These are phyloP conservation scores for Trametes villosa DNA, from an alignment of 768 basidiomycete genomes.

Conservation along the genomic window DNA sequence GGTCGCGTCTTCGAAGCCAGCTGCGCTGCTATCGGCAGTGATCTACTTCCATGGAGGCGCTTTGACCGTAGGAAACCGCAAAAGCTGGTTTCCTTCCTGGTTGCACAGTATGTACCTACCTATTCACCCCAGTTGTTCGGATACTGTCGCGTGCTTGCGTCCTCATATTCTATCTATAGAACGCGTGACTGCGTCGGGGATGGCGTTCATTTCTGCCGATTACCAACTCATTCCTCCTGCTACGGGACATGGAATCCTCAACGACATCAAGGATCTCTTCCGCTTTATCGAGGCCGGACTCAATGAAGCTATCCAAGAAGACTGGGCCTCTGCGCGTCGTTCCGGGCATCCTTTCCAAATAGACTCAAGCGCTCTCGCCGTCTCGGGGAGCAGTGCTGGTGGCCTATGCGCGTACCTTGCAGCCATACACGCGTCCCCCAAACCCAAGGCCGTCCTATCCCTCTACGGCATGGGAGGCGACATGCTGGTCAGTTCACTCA, in stretches of 20 bases:
- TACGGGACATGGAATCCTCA: constrained; percentile 59
- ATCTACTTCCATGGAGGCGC: constrained; percentile 59
- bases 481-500: constrained; percentile 42
- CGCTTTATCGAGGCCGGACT: constrained; percentile 43
- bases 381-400: constrained; percentile 63
- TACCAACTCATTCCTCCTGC: constrained; percentile 59
- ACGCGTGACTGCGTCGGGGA: constrained; percentile 49
- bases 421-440: constrained; percentile 55
- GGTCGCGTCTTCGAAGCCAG: background rate
- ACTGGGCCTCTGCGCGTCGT: background rate
- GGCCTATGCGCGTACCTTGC: constrained; percentile 68
- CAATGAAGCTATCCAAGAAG: constrained; percentile 13
- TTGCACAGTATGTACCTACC: constrained; percentile 48
- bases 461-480: constrained; percentile 71
- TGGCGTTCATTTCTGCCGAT: constrained; percentile 65
- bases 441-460: constrained; percentile 57
- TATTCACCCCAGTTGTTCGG: background rate
- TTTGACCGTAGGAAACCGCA: constrained; percentile 59
- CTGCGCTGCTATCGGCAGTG: constrained; percentile 32
- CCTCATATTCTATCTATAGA: constrained; percentile 37
- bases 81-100: constrained; percentile 72
- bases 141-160: background rate
- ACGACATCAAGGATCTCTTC: constrained; percentile 63
- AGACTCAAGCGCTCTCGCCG: constrained; percentile 50
- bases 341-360: constrained; percentile 38